Conservation (phyloP, 148 eudicot species). For the Arctostaphylos glauca region DNA sequence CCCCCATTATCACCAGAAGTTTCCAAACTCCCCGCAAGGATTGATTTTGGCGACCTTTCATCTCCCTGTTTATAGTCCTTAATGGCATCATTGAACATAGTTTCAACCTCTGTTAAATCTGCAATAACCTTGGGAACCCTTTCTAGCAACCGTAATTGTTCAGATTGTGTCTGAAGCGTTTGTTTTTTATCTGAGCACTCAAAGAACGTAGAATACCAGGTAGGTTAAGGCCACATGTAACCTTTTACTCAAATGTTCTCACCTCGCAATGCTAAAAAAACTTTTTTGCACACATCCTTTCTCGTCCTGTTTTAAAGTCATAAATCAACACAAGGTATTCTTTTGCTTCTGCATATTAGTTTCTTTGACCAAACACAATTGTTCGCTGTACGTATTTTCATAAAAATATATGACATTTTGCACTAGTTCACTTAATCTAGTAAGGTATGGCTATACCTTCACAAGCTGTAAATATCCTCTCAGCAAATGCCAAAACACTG, state of each 20-base stretch:
- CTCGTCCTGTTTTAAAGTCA: background rate
- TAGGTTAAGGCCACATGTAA: constrained; percentile 33
- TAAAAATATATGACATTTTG: background rate
- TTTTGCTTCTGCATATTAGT: background rate
- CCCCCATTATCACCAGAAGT: background rate
- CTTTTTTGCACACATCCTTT: background rate
- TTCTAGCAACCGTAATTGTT: constrained; percentile 45
- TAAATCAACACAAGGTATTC: background rate
- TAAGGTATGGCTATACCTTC: background rate
- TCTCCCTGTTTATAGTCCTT: constrained; percentile 8
- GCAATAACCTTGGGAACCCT: constrained; percentile 50
- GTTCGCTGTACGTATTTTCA: background rate
- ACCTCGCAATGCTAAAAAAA: background rate
- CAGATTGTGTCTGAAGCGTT: constrained; percentile 38
- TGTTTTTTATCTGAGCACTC: constrained; percentile 39
- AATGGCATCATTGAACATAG: constrained; percentile 21
- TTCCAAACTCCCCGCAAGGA: constrained; percentile 11
- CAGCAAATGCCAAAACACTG: background rate
- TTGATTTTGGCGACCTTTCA: constrained; percentile 15
- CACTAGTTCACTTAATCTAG: background rate
- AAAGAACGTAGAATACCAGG: constrained; percentile 32
- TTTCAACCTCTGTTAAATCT: constrained; percentile 33
- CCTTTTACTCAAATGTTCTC: background rate
- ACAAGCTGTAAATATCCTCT: background rate
- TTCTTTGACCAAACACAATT: background rate